Base-by-base conservation (phyloP, 106 monocot genomes). In the Allium cepa region DNA sequence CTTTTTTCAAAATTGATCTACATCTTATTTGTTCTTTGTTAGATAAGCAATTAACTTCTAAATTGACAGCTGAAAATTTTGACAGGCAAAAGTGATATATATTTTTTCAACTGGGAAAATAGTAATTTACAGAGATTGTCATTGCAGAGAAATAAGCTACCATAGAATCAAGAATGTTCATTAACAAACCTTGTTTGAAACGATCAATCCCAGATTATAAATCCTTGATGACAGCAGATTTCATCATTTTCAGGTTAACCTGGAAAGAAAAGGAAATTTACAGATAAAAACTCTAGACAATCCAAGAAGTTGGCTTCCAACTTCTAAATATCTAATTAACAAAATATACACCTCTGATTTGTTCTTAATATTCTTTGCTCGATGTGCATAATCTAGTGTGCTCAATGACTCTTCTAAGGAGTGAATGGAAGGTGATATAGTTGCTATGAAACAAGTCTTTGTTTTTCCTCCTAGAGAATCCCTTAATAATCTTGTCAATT, bases 381-480 rank as follows among this genome's bases (percentile, higher is more conserved):
- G 72, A 14, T 72, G 63, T 17, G 72, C 72, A 64, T 72, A 72
- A 64, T 72, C 72, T 17, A 72, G 68, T 26, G 87, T 87, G 67
- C 72, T 87, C 46, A 87, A 53, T 75, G 87, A 83, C 77, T 87
- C 87, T 60, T 87, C 87, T 75, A 87, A 70, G 63, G 79, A 80
- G 60, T 83, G 80, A 28, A 83, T 78, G 45, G 87, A 83, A 66
- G 87, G 80, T 47, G 87, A 78, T 56, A 87, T 75, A 14, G 87
- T 87, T 4, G 87, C 87, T 77, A 87, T 83, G 28, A 87, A 80
- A 58, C 87, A 87, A 13, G 87, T 87, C 73, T 87, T 87, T 56
- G 83, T 87, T 78, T 80, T 87, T 17, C 87, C 87, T 78, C 87
- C 83, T 52, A 87, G 46, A 4, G 87, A 87, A 66, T 87, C 87